Conservation (phyloP, 257 asterid species). For the Plantago elongata region DNA sequence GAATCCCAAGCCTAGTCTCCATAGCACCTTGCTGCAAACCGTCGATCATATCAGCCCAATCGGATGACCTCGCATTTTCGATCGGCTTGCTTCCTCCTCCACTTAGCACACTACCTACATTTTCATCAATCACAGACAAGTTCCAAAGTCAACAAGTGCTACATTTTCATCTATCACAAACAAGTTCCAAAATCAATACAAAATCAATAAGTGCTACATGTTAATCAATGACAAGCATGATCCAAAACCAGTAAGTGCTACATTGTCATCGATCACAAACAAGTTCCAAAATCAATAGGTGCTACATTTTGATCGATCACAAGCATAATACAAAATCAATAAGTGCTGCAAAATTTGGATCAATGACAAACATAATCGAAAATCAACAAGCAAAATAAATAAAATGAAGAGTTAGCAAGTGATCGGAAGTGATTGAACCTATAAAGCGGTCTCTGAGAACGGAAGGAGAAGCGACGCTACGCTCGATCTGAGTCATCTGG, state of each 20-base stretch:
- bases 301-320: no score
- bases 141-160: conserved; percentile 19
- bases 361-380: not conserved
- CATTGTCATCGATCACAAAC: no score
- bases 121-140: not conserved
- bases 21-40: conserved; percentile 71
- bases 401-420: not conserved
- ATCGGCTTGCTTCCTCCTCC: conserved; percentile 91
- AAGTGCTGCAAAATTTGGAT: not conserved
- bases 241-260: no score
- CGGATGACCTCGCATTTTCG: conserved; percentile 67
- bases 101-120: conserved; percentile 75
- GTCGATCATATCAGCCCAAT: conserved; percentile 85
- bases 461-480: conserved; percentile 49
- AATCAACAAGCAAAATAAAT: not conserved
- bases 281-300: no score
- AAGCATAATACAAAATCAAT: not conserved
- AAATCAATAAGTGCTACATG: no score
- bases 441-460: conserved; percentile 45
- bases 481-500: conserved; percentile 88
- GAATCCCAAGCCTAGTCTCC: conserved; percentile 73
- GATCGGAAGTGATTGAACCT: conserved; percentile 21
- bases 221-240: no score
- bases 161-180: conserved; percentile 5
- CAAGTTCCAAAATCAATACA: not conserved